These are phyloP conservation scores for Smallanthus sonchifolius DNA, from an alignment of 129 eudicot genomes.

Conservation along the genomic window DNA sequence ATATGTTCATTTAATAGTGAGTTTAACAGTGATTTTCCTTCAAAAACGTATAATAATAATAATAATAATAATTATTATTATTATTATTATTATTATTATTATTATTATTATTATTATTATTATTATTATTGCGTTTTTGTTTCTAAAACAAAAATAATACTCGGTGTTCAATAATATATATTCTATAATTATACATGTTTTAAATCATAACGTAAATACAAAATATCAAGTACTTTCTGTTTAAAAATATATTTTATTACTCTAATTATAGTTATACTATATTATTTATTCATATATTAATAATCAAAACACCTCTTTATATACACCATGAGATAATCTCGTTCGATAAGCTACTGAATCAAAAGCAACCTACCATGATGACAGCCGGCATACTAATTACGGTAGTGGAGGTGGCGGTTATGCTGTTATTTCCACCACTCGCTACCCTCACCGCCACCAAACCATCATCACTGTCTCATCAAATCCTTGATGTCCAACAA, in stretches of 20 bases:
- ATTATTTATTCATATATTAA: background rate
- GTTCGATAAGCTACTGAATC: background rate
- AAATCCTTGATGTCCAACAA: constrained; percentile 48
- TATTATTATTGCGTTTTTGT: no score
- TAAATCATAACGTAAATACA: background rate
- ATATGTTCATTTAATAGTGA: no score
- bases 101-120: no score
- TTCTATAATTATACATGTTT: background rate
- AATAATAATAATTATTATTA: no score
- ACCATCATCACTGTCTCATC: constrained; percentile 35
- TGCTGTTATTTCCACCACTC: constrained; percentile 16
- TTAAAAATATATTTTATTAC: no score
- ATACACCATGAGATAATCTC: background rate
- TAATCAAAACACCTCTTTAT: constrained; percentile 13
- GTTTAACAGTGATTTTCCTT: no score
- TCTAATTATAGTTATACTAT: background rate
- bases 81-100: no score
- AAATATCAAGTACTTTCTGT: background rate
- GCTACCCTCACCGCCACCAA: constrained; percentile 35
- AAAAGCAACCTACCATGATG: constrained; percentile 12
- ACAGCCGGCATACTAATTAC: constrained; percentile 13
- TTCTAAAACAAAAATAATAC: background rate
- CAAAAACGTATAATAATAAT: no score
- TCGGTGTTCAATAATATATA: background rate
- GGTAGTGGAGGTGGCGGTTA: constrained; percentile 13